Percentiles rank a stretch among this genome's conserved stretches.
Evolutionary conservation across 768 basidiomycete species (phyloP).

Genomic region (Pholiota conissans): DNA sequence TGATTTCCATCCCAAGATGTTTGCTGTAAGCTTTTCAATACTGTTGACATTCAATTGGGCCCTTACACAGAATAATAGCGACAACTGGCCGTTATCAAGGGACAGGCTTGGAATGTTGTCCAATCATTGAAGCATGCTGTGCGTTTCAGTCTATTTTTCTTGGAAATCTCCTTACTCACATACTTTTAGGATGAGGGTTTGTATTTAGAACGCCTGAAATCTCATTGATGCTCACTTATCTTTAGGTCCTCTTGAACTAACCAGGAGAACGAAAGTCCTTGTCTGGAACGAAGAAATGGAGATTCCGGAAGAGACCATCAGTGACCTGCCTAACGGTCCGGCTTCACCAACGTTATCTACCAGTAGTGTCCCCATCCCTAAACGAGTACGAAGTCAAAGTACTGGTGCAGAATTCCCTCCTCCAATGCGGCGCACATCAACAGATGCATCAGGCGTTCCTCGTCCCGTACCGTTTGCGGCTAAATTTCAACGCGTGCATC

Average conservation of each 20-base stretch:
- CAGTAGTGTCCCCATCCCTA: slow-evolving; percentile 59
- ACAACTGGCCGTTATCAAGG: slow-evolving; percentile 92
- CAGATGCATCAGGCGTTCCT: slow-evolving; percentile 59
- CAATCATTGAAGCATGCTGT: slow-evolving; percentile 80
- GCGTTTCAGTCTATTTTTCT: slow-evolving; percentile 27
- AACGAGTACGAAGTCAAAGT: slow-evolving; percentile 57
- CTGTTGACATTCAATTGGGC: background rate
- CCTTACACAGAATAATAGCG: slow-evolving; percentile 41
- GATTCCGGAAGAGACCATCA: slow-evolving; percentile 54
- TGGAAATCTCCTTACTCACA: too few species aligned
- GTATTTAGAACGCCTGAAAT: slow-evolving; percentile 2
- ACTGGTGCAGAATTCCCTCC: slow-evolving; percentile 75
- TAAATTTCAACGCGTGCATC: slow-evolving; percentile 83
- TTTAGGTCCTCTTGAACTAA: slow-evolving; percentile 85
- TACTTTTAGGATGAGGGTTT: slow-evolving; percentile 69
- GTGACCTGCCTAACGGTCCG: slow-evolving; percentile 36
- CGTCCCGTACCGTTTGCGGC: slow-evolving; percentile 82
- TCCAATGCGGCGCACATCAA: slow-evolving; percentile 62
- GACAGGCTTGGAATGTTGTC: slow-evolving; percentile 88
- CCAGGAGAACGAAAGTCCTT: slow-evolving; percentile 75
- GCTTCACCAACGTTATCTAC: slow-evolving; percentile 63
- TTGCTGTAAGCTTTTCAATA: slow-evolving; percentile 51
- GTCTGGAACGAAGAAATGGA: slow-evolving; percentile 90
- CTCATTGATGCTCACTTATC: background rate
- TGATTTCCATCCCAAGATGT: slow-evolving; percentile 91